These are phyloP conservation scores for Marasmius sp. DNA, from an alignment of 1,284 basidiomycete species.

Conservation along the genomic window DNA sequence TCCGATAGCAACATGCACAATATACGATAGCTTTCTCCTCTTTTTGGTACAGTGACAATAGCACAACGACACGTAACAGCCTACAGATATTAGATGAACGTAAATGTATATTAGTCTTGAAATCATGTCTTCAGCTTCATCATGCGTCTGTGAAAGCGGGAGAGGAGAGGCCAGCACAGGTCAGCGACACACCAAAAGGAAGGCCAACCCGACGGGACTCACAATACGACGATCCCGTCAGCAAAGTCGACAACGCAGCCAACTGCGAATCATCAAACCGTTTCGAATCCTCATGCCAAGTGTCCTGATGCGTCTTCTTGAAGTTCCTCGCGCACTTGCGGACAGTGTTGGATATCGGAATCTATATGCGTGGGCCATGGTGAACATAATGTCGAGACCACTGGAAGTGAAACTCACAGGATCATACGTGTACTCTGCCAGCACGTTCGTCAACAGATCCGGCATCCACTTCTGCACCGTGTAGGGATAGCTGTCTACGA, in stretches of 20 bases:
- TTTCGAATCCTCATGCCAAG: slow-evolving; percentile 81
- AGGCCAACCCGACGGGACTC: slow-evolving; percentile 22
- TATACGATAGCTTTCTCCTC: too few species aligned
- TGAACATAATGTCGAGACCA: slow-evolving; percentile 5
- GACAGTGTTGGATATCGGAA: slow-evolving; percentile 73
- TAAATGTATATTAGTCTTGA: too few species aligned
- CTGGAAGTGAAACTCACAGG: slow-evolving; percentile 47
- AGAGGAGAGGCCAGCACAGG: too few species aligned
- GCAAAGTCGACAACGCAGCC: slow-evolving; percentile 65
- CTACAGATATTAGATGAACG: too few species aligned
- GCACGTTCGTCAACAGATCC: slow-evolving; percentile 62
- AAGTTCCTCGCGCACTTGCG: slow-evolving; percentile 74
- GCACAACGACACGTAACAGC: too few species aligned
- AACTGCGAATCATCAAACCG: slow-evolving; percentile 76
- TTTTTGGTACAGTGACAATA: too few species aligned
- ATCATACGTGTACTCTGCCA: slow-evolving; percentile 82
- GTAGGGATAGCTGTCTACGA: slow-evolving; percentile 83
- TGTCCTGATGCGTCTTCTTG: slow-evolving; percentile 79
- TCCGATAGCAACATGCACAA: too few species aligned
- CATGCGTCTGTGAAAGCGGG: slow-evolving; percentile 7
- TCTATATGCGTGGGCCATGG: slow-evolving; percentile 34
- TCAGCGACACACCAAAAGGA: neutral
- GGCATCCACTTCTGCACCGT: slow-evolving; percentile 88
- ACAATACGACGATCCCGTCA: slow-evolving; percentile 78
- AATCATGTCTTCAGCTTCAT: neutral